A percentile compares a stretch with the other conserved stretches of the same genome.
These are phyloP conservation scores for Aspergillus neotritici DNA, from an alignment of 2,329 filamentous ascomycete genomes.

Conservation along the genomic window DNA sequence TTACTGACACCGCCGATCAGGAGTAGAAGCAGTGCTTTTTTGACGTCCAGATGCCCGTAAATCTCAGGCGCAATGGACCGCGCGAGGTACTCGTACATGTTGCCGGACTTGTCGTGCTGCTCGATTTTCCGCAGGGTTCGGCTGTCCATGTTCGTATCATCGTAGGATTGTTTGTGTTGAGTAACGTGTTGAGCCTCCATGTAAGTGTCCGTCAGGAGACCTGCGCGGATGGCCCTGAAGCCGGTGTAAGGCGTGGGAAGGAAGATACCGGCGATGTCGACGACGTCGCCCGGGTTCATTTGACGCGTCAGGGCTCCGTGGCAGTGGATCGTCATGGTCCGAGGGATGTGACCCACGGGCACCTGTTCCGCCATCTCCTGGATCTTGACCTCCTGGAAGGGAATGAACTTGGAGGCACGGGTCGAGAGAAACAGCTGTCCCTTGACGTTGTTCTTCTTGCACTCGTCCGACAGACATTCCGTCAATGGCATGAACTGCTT, in stretches of 20 bases:
- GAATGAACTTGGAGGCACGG: slow-evolving; percentile 92
- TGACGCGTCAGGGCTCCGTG: slow-evolving; percentile 79
- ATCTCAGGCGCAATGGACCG: slow-evolving; percentile 97
- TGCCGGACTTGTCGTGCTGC: slow-evolving; percentile 74
- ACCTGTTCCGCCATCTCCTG: slow-evolving; percentile 99
- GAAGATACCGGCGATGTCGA: slow-evolving; percentile 93
- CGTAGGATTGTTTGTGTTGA: slow-evolving; percentile 98
- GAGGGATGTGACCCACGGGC: slow-evolving; percentile 92
- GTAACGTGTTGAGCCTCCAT: slow-evolving; percentile 87
- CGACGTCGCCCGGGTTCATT: slow-evolving; percentile 87
- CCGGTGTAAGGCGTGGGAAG: slow-evolving; percentile 97
- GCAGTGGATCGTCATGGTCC: slow-evolving; percentile 82
- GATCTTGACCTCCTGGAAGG: slow-evolving; percentile 97
- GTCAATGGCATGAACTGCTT: slow-evolving; percentile 86
- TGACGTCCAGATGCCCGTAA: slow-evolving; percentile 91
- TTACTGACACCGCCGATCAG: slow-evolving; percentile 95
- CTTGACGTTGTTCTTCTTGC: slow-evolving; percentile 82
- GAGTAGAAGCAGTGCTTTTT: slow-evolving; percentile 92
- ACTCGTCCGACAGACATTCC: slow-evolving; percentile 84
- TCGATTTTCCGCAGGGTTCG: slow-evolving; percentile 77
- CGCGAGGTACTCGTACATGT: slow-evolving; percentile 91
- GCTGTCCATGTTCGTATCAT: slow-evolving; percentile 79
- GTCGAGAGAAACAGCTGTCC: slow-evolving; percentile 91
- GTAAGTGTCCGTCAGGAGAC: slow-evolving; percentile 94
- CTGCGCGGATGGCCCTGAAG: slow-evolving; percentile 93